Evolutionary conservation across 2,329 filamentous ascomycete species (phyloP), one percentile per base, ranked within the genome.

Genomic region (Beauveria varroae): DNA sequence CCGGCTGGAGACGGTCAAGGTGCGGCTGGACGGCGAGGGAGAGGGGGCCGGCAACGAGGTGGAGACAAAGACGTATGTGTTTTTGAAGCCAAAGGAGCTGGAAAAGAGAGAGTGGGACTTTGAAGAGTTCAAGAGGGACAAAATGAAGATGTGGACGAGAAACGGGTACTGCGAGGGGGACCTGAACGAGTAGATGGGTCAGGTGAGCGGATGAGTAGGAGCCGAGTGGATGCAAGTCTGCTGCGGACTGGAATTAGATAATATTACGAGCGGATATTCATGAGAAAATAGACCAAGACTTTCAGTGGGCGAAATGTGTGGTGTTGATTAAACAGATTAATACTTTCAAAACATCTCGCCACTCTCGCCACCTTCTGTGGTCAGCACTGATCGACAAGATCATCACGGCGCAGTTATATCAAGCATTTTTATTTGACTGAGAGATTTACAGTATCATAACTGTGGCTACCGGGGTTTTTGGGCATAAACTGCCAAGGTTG

Each of bases 51-150:
- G 34, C 34, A 37, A 37, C 28, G 37, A n/a, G 9, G n/a, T 5
- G 41, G 58, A 60, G 37, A 60, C 58, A 9, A 54, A 82, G 57
- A 85, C 85, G 14, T 93, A 93, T 70, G 80, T 92, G 5, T 92
- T 82, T 73, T 76, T 78, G 50, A 64, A 76, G 1, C 72, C 76
- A 18, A 65, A 73, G 0, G 43, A 69, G 0, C 75, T 98, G 20
- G 91, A 96, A 72, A 78, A 83, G 37, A 74, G 77, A 24, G 92
- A 96, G 72, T 98, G 93, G 93, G 90, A 96, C 72, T 95, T 92
- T 75, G 86, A 87, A 53, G 85, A 89, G 64, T 98, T 97, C 71
- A 85, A 88, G 64, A 79, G 80, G 67, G 87, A 95, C 64, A 96
- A 92, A 77, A 75, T 86, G 75, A 71, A 71, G 60, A 62, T 69